A percentile compares a stretch with the other conserved stretches of the same genome.
Conservation (phyloP, 2,329 filamentous ascomycete genomes). For the Metarhizium humberi region DNA sequence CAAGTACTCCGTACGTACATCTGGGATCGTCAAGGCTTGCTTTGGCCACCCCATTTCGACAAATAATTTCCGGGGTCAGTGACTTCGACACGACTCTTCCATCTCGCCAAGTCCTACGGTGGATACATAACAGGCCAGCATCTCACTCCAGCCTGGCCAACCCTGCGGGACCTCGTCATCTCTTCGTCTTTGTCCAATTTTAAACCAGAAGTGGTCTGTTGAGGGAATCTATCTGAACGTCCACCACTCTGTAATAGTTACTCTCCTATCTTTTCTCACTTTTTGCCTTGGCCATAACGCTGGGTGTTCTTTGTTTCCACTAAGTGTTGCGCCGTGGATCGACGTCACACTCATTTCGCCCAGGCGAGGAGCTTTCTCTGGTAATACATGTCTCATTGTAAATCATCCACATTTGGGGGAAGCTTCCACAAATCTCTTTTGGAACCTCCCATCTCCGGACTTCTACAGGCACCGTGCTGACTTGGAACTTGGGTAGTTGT, state of each 20-base stretch:
- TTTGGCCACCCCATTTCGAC: background rate
- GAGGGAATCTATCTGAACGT: background rate
- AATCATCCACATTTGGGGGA: background rate
- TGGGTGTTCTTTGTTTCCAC: background rate
- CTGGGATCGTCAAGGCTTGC: background rate
- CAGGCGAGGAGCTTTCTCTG: background rate
- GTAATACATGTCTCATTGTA: background rate
- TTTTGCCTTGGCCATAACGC: background rate
- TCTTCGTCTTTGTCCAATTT: slow-evolving; percentile 2
- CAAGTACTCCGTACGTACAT: too few species aligned
- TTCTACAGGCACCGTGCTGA: too few species aligned
- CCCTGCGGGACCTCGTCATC: slow-evolving; percentile 6
- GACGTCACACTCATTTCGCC: background rate
- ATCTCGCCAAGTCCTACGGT: slow-evolving; percentile 1
- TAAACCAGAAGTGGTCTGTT: background rate
- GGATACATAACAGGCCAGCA: slow-evolving; percentile 2
- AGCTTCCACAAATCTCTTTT: background rate
- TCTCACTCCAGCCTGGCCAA: background rate
- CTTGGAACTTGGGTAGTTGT: too few species aligned
- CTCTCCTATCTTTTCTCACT: background rate
- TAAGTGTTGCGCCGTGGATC: background rate
- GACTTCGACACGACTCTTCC: background rate
- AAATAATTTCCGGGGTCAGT: background rate
- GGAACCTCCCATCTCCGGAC: too few species aligned
- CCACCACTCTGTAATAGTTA: background rate